A percentile compares a stretch with the other conserved stretches of the same genome.
Conservation (phyloP, 2,329 filamentous ascomycete genomes). For the Biscogniauxia mediterranea region DNA sequence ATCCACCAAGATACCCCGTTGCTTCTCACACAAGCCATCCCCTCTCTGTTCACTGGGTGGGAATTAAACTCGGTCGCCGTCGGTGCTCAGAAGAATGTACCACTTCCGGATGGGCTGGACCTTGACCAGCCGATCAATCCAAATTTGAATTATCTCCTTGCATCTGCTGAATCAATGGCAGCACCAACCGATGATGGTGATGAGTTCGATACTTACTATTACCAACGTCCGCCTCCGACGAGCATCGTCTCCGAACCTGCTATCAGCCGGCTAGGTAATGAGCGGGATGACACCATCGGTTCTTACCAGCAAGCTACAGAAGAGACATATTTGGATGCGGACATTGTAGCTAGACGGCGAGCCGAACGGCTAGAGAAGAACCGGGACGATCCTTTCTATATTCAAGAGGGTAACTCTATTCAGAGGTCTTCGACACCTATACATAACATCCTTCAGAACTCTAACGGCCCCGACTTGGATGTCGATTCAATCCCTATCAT, state of each 20-base stretch:
- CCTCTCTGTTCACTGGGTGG: slow-evolving; percentile 79
- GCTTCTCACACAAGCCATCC: slow-evolving; percentile 86
- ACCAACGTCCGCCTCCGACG: slow-evolving; percentile 51
- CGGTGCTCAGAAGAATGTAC: slow-evolving; percentile 83
- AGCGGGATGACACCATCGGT: slow-evolving; percentile 42
- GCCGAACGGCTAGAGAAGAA: slow-evolving; percentile 79
- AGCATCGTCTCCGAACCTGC: slow-evolving; percentile 57
- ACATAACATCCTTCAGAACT: slow-evolving; percentile 69
- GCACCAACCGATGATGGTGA: slow-evolving; percentile 55
- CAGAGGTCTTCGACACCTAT: slow-evolving; percentile 72
- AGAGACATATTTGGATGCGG: slow-evolving; percentile 68
- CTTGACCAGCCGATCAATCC: slow-evolving; percentile 80
- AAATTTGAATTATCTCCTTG: slow-evolving; percentile 67
- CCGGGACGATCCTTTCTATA: slow-evolving; percentile 95
- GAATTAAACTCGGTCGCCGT: slow-evolving; percentile 88
- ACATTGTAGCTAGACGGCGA: slow-evolving; percentile 71
- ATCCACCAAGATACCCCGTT: slow-evolving; percentile 68
- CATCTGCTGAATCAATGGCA: slow-evolving; percentile 50
- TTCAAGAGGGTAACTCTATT: slow-evolving; percentile 53
- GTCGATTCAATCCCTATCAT: slow-evolving; percentile 96
- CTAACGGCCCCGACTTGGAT: slow-evolving; percentile 77
- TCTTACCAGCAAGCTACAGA: slow-evolving; percentile 62
- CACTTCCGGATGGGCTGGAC: slow-evolving; percentile 71
- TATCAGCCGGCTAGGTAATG: slow-evolving; percentile 50
- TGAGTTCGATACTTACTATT: slow-evolving; percentile 67